Conservation (phyloP, 495 filamentous ascomycete species). For the Podospora pseudopauciseta region DNA sequence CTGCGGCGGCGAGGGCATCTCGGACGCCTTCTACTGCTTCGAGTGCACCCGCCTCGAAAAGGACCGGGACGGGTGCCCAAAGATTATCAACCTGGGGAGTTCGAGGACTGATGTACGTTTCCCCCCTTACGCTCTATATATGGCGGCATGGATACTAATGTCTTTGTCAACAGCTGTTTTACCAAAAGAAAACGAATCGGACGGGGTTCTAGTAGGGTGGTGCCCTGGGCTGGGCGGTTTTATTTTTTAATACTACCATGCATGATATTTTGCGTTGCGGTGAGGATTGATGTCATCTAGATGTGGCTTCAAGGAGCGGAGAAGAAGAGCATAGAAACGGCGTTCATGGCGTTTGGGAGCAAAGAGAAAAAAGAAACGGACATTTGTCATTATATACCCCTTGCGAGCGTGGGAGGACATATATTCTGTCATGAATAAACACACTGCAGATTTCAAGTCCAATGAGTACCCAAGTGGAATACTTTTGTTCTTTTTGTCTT, state of each 20-base stretch:
- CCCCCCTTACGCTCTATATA: slow-evolving; percentile 1
- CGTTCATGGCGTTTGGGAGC: slow-evolving; percentile 2
- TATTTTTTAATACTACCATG: too few species aligned
- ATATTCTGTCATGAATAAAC: background rate
- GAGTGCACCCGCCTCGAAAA: slow-evolving; percentile 97
- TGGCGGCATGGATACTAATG: slow-evolving; percentile 24
- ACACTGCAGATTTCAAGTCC: background rate
- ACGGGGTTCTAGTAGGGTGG: slow-evolving; percentile 38
- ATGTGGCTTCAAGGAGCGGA: background rate
- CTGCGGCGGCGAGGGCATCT: slow-evolving; percentile 97
- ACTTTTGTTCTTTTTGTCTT: background rate
- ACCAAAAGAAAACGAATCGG: slow-evolving; percentile 55
- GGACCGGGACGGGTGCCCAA: slow-evolving; percentile 95
- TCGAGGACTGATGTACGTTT: slow-evolving; percentile 84
- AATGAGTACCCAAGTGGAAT: background rate
- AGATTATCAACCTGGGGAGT: slow-evolving; percentile 98
- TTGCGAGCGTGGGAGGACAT: background rate
- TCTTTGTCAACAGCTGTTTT: slow-evolving; percentile 39
- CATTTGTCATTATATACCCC: background rate
- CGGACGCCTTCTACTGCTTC: slow-evolving; percentile 99
- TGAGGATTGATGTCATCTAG: background rate
- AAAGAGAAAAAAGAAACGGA: background rate
- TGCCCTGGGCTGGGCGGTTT: slow-evolving; percentile 41
- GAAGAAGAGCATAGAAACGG: slow-evolving; percentile 1
- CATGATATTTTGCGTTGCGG: background rate